Conservation (phyloP, 371 early-diverging fungal species). For the Actinomortierella wolfii region DNA sequence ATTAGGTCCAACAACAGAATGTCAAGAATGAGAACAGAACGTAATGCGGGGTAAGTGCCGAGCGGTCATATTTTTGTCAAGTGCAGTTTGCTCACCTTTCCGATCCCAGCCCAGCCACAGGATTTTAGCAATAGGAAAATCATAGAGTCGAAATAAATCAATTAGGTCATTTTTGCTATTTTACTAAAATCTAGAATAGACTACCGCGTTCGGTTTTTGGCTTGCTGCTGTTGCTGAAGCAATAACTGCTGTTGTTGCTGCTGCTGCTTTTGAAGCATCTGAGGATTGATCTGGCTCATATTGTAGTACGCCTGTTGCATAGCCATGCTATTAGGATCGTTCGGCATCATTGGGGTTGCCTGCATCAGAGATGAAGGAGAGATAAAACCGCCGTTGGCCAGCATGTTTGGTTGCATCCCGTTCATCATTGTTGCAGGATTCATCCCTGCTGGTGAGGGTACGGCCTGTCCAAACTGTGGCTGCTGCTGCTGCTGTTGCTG, state of each 20-base stretch:
- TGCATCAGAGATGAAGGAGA: conserved; percentile 38
- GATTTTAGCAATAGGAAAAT: conserved; percentile 14
- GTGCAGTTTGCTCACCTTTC: too few species aligned
- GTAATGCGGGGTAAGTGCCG: too few species aligned
- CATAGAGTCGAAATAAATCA: not conserved
- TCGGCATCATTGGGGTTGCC: conserved; percentile 15
- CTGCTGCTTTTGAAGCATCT: conserved; percentile 33
- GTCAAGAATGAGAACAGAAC: too few species aligned
- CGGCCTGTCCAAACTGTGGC: not conserved
- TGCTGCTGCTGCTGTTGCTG: conserved; percentile 15
- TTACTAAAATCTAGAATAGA: too few species aligned
- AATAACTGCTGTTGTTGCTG: conserved; percentile 23
- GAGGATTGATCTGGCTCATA: conserved; percentile 34
- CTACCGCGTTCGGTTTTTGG: conserved; percentile 1
- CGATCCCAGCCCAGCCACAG: too few species aligned
- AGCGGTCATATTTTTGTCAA: too few species aligned
- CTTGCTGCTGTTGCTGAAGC: conserved; percentile 7
- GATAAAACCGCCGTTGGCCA: conserved; percentile 32
- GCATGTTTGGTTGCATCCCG: conserved; percentile 16
- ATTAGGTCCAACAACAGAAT: too few species aligned
- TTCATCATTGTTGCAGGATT: conserved; percentile 7
- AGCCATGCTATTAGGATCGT: conserved; percentile 13
- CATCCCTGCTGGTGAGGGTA: too few species aligned
- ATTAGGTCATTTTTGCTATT: too few species aligned
- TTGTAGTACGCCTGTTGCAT: conserved; percentile 27